phyloP scores from a whole-genome alignment of 768 basidiomycete species.

The Russula lepida region DNA sequence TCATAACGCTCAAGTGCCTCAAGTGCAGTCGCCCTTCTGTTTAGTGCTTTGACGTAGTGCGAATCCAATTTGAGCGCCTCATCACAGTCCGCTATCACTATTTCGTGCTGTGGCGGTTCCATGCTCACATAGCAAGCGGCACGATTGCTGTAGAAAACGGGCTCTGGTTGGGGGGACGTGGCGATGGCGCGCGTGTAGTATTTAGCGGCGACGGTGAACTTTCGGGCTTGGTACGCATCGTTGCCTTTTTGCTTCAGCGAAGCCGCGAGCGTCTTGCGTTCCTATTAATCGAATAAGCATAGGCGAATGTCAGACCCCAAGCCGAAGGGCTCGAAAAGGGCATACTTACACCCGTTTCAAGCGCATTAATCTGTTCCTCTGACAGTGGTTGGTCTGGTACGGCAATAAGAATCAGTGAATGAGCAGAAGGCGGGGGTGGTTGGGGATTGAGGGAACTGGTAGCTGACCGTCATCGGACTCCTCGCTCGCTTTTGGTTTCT shows the following conservation, averaged over 20 bases:
- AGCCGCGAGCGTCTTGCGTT: slow-evolving; percentile 54
- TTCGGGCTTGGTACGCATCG: slow-evolving; percentile 52
- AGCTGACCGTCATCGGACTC: slow-evolving; percentile 25
- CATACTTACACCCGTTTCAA: slow-evolving; percentile 49
- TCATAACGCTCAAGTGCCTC: slow-evolving; percentile 68
- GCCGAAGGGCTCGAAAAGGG: background rate
- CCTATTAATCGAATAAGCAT: slow-evolving; percentile 33
- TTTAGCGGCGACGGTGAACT: slow-evolving; percentile 50
- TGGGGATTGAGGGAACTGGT: background rate
- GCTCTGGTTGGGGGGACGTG: slow-evolving; percentile 69
- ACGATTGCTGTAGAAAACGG: slow-evolving; percentile 94
- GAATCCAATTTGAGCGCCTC: slow-evolving; percentile 76
- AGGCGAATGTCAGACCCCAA: background rate
- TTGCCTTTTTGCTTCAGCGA: slow-evolving; percentile 68
- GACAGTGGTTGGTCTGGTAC: slow-evolving; percentile 40
- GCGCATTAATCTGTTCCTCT: slow-evolving; percentile 45
- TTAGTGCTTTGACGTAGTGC: slow-evolving; percentile 83
- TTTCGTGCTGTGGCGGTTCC: slow-evolving; percentile 72
- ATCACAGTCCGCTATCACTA: slow-evolving; percentile 83
- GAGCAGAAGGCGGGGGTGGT: background rate
- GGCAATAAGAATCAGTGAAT: slow-evolving; percentile 7
- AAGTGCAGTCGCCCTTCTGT: slow-evolving; percentile 78
- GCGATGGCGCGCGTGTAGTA: slow-evolving; percentile 70
- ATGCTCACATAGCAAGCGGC: slow-evolving; percentile 97
- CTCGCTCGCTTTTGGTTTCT: slow-evolving; percentile 35